phyloP scores from a whole-genome alignment of 1,284 basidiomycete genomes.

The Apiotrichum siamense region DNA sequence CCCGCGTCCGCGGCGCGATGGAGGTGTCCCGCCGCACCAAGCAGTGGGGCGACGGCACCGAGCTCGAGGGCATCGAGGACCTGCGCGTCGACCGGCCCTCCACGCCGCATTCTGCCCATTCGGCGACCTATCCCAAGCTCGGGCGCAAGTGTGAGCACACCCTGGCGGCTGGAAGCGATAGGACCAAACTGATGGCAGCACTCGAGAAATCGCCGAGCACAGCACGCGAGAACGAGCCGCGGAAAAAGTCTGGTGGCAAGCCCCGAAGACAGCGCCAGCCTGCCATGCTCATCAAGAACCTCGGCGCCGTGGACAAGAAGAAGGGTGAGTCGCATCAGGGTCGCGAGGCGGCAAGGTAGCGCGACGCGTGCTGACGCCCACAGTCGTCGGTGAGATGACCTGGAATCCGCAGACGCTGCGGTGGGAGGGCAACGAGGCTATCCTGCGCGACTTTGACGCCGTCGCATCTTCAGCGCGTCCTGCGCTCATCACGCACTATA shows the following conservation, averaged over 20 bases:
- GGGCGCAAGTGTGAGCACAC: slow-evolving; percentile 38
- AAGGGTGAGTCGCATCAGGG: slow-evolving; percentile 81
- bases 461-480: slow-evolving; percentile 80
- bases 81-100: slow-evolving; percentile 69
- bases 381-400: slow-evolving; percentile 90
- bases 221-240: slow-evolving; percentile 34
- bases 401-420: slow-evolving; percentile 84
- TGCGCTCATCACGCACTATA: slow-evolving; percentile 86
- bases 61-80: slow-evolving; percentile 86
- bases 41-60: slow-evolving; percentile 85
- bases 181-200: neutral
- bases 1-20: slow-evolving; percentile 58
- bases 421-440: slow-evolving; percentile 95
- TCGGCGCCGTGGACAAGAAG: slow-evolving; percentile 62
- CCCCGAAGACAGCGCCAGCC: slow-evolving; percentile 59
- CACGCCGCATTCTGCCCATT: neutral
- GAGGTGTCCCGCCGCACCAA: slow-evolving; percentile 63
- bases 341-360: no score
- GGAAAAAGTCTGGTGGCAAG: slow-evolving; percentile 26
- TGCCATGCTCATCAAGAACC: slow-evolving; percentile 65
- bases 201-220: neutral
- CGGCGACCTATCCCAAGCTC: slow-evolving; percentile 1
- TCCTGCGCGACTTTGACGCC: slow-evolving; percentile 81
- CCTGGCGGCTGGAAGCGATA: slow-evolving; percentile 57
- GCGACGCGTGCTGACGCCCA: slow-evolving; percentile 3